Percentiles rank a stretch among this genome's conserved stretches.
phyloP scores from a whole-genome alignment of 2,329 filamentous ascomycete species.

The Pseudogymnoascus sp. region DNA sequence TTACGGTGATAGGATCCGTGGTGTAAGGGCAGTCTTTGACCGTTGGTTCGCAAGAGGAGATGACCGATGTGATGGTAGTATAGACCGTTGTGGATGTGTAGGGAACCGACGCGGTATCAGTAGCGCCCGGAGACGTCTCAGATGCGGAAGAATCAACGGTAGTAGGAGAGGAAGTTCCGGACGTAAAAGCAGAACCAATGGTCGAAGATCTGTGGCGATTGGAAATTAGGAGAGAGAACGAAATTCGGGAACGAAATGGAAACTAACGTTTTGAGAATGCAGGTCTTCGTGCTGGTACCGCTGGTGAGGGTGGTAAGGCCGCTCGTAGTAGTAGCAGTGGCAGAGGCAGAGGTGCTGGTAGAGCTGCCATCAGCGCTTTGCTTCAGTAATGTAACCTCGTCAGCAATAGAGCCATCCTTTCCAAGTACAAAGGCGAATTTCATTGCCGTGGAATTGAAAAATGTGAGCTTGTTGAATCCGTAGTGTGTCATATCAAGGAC shows the following conservation, averaged over 20 bases:
- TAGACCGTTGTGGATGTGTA: background rate
- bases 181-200: background rate
- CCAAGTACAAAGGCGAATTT: slow-evolving; percentile 41
- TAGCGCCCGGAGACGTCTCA: background rate
- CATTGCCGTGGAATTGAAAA: slow-evolving; percentile 33
- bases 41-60: background rate
- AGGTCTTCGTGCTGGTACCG: background rate
- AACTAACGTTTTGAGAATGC: background rate
- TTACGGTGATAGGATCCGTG: background rate
- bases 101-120: background rate
- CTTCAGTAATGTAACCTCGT: slow-evolving; percentile 32
- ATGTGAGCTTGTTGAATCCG: slow-evolving; percentile 40
- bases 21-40: background rate
- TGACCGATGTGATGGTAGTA: background rate
- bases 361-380: background rate
- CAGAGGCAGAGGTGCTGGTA: background rate
- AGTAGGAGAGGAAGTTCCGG: background rate
- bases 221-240: background rate
- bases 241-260: background rate
- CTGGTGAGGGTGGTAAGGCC: background rate
- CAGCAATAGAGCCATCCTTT: slow-evolving; percentile 31
- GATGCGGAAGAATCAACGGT: background rate
- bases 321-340: slow-evolving; percentile 3
- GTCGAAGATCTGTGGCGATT: background rate
- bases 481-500: slow-evolving; percentile 38